Conservation (phyloP, 345 rosid species). For the Lagerstroemia speciosa region DNA sequence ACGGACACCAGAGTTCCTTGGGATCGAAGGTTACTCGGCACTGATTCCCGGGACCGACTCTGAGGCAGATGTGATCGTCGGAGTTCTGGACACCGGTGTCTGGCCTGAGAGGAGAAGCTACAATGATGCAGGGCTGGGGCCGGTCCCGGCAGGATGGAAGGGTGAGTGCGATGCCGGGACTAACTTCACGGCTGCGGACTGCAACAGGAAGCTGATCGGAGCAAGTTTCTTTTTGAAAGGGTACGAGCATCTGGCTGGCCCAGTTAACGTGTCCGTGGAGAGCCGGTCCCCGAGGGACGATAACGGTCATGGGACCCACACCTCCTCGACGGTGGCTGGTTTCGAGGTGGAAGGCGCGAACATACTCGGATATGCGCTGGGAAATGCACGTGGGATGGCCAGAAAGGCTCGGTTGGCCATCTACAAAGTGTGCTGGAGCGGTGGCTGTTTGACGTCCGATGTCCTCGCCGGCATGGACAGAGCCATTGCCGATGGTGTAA, state of each 20-base stretch:
- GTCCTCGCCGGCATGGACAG: conserved; percentile 43
- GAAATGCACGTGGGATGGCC: conserved; percentile 69
- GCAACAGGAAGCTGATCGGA: conserved; percentile 56
- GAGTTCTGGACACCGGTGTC: conserved; percentile 48
- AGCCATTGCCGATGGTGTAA: conserved; percentile 48
- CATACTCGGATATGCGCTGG: conserved; percentile 46
- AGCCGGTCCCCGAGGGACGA: conserved; percentile 53
- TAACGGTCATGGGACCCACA: conserved; percentile 63
- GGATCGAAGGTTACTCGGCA: conserved; percentile 27
- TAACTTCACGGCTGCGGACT: conserved; percentile 30
- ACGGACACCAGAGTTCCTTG: conserved; percentile 53
- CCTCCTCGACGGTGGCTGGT: conserved; percentile 68
- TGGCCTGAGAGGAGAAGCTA: conserved; percentile 43
- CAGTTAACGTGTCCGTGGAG: conserved; percentile 37
- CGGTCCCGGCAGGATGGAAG: conserved; percentile 43
- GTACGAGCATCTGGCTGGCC: conserved; percentile 41
- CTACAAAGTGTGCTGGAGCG: conserved; percentile 49
- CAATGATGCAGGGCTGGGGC: conserved; percentile 37
- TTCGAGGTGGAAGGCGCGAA: conserved; percentile 45
- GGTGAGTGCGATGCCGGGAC: conserved; percentile 53
- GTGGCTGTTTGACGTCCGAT: conserved; percentile 46
- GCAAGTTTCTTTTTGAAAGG: conserved; percentile 46
- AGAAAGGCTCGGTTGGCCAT: conserved; percentile 43
- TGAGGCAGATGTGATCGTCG: conserved; percentile 33
- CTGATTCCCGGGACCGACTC: conserved; percentile 23